Base-by-base conservation (phyloP, 768 basidiomycete genomes). In the Thelephora aurantiotincta region DNA sequence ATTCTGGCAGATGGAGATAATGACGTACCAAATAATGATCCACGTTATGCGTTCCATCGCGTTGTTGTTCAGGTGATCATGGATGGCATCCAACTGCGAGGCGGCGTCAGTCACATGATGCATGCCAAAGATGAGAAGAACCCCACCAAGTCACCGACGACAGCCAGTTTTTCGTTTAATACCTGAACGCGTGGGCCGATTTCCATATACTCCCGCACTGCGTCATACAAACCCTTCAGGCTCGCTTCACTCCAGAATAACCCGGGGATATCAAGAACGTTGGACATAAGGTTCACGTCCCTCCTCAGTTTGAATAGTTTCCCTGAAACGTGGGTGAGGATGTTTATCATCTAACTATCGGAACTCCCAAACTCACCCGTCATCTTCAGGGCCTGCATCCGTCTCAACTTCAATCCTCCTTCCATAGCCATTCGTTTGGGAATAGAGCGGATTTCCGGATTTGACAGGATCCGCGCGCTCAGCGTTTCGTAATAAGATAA, bases 191-290 rank as follows among this genome's bases (percentile, higher is more conserved):
- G 64, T 3, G 72, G 77, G 33, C 76, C 78, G 46, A 96, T 90
- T 63, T 97, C 93, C 74, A 96, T 89, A 58, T 97, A 97, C 55
- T 92, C 92, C 48, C 90, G 70, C 43, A 93, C 90, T 0, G 91
- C 90, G 54, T 91, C 88, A 58, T 97, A 97, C 33, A 97, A 63
- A 23, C 79, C 83, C 56, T 85, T 84, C 55, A 94, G 65, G 53
- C 84, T 91, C 11, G 90, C 91, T 59, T 94, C 92, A 45, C 79
- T 82, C 93, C 92, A 96, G 63, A 97, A 97, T 42, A 97, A 65
- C 58, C 92, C 90, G 0, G 92, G 92, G 5, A 89, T 82, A 58
- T 97, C 93, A 1, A 97, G 72, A 26, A 97, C 89, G 57, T 93
- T 94, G 19, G 84, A 87, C 9, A 92, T 88, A 1, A 97, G 68